Percentiles rank a stretch among this genome's conserved stretches.
phyloP scores from a whole-genome alignment of 345 rosid genomes.

The Adansonia digitata region DNA sequence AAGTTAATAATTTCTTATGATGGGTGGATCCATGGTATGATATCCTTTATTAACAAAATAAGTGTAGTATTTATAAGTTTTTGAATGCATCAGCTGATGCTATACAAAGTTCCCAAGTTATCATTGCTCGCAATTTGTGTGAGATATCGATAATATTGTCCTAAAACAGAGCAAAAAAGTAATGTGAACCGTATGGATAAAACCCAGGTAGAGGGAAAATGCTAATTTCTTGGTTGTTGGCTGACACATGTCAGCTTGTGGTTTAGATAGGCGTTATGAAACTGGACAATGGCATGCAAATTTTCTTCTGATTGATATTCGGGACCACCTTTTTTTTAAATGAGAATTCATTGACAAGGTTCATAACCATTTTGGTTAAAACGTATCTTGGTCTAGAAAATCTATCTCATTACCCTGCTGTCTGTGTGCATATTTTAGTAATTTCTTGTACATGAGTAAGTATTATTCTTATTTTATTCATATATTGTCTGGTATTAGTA shows the following conservation, averaged over 20 bases:
- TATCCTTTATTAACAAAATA: background rate
- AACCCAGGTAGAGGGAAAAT: background rate
- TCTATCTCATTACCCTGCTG: background rate
- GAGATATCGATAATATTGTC: background rate
- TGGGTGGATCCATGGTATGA: background rate
- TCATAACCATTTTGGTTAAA: background rate
- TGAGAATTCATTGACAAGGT: background rate
- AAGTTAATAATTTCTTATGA: background rate
- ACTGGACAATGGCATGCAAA: background rate
- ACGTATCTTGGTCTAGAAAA: background rate
- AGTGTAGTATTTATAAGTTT: background rate
- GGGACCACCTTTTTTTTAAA: background rate
- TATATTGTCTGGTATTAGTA: background rate
- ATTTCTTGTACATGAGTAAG: background rate
- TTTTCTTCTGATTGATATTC: background rate
- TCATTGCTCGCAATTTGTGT: background rate
- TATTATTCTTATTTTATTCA: background rate
- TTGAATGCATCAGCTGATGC: background rate
- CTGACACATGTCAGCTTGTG: background rate
- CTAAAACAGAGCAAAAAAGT: background rate
- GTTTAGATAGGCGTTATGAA: background rate
- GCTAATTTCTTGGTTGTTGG: background rate
- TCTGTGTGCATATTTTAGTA: background rate
- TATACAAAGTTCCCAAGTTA: background rate
- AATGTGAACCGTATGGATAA: background rate